A percentile compares a stretch with the other conserved stretches of the same genome.
Conservation (phyloP, 1,284 basidiomycete species). For the Heliocybe sulcata region DNA sequence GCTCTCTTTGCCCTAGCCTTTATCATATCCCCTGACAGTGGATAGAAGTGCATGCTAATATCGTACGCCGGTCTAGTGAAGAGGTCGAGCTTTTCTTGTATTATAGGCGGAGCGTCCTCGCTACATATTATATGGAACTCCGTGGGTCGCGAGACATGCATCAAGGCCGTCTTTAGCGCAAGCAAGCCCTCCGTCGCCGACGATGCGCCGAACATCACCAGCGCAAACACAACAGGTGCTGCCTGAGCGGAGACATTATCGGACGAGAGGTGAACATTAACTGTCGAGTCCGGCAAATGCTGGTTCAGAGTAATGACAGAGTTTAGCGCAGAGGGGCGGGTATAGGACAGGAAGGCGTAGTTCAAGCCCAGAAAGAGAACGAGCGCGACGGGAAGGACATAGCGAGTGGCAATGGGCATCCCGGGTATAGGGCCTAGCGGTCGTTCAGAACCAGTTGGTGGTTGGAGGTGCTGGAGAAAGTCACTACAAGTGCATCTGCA, state of each 20-base stretch:
- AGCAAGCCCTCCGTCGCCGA: conserved; percentile 4
- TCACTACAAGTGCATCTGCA: neutral
- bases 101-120: conserved; percentile 2
- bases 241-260: conserved; percentile 7
- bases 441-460: neutral
- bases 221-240: conserved; percentile 4
- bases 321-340: neutral
- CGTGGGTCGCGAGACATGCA: conserved; percentile 5
- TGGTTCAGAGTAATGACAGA: neutral
- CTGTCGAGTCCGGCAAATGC: neutral
- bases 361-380: neutral
- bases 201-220: conserved; percentile 3
- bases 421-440: neutral
- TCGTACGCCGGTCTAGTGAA: conserved; percentile 5
- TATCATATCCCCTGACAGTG: conserved; percentile 1
- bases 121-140: conserved; percentile 7
- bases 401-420: neutral
- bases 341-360: neutral
- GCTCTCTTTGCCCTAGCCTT: conserved; percentile 1
- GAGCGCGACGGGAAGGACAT: neutral
- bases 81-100: conserved; percentile 4
- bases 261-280: neutral
- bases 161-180: conserved; percentile 5
- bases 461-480: neutral
- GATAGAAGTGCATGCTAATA: conserved; percentile 2